Evolutionary conservation across 345 rosid species (phyloP).

Genomic region (Passiflora organensis): DNA sequence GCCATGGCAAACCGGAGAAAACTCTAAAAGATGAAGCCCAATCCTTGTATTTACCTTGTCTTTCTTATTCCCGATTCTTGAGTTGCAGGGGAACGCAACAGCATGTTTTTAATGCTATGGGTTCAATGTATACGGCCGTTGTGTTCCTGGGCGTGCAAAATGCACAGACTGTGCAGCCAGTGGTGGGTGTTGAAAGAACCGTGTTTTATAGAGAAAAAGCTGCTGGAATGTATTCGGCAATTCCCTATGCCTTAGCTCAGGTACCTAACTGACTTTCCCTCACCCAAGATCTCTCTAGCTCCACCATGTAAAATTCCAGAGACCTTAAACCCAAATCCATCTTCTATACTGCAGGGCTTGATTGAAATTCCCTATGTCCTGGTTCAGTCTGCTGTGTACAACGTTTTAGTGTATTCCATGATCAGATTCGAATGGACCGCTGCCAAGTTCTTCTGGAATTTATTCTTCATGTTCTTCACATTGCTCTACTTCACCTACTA

Average conservation of each 20-base stretch:
- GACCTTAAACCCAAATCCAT: too few relatives aligned
- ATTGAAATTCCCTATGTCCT: conserved; percentile 57
- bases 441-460: conserved; percentile 55
- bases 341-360: conserved; percentile 33
- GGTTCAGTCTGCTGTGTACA: conserved; percentile 41
- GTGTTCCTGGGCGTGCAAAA: conserved; percentile 68
- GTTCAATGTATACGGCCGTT: conserved; percentile 70
- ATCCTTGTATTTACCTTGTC: background rate
- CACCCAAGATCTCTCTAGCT: background rate
- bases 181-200: conserved; percentile 65
- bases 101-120: conserved; percentile 61
- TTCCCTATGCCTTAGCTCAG: conserved; percentile 79
- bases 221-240: conserved; percentile 77
- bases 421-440: conserved; percentile 56
- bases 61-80: background rate
- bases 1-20: background rate
- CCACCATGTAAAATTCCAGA: too few relatives aligned
- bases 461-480: conserved; percentile 55
- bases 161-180: conserved; percentile 50
- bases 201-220: conserved; percentile 77
- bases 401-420: conserved; percentile 55
- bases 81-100: conserved; percentile 38
- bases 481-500: conserved; percentile 62
- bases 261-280: background rate
- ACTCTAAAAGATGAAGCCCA: background rate